Evolutionary conservation across 148 eudicot species (phyloP).

Genomic region (Camellia sinensis): DNA sequence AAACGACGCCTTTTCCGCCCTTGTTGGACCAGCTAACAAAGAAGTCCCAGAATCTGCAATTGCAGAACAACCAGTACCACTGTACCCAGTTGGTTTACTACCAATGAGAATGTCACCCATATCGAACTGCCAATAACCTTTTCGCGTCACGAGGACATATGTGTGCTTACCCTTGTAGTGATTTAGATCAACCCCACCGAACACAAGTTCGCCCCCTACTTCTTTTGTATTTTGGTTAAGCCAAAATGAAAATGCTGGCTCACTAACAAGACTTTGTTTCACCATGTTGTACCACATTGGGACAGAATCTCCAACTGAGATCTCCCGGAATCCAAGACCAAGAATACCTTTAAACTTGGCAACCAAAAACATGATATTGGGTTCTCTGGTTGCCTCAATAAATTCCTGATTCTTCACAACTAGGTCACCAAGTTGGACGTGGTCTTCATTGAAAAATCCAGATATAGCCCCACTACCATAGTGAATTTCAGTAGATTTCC

Average conservation of each 20-base stretch:
- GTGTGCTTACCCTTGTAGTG: slow-evolving; percentile 13
- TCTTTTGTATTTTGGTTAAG: no score
- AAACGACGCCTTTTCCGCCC: no score
- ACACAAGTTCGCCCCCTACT: slow-evolving; percentile 10
- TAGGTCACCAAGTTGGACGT: slow-evolving; percentile 56
- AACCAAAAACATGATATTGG: no score
- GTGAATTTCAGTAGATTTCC: slow-evolving; percentile 57
- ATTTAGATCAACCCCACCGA: slow-evolving; percentile 43
- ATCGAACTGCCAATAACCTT: slow-evolving; percentile 61
- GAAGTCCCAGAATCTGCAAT: no score
- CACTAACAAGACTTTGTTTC: slow-evolving; percentile 32
- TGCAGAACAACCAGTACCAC: slow-evolving; percentile 76
- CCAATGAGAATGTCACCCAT: slow-evolving; percentile 87
- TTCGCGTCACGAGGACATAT: slow-evolving; percentile 36
- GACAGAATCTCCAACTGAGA: slow-evolving; percentile 70
- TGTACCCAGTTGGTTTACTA: slow-evolving; percentile 70
- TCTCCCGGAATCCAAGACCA: slow-evolving; percentile 40
- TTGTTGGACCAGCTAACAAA: no score
- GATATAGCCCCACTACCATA: slow-evolving; percentile 71
- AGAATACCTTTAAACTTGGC: no score
- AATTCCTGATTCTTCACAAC: slow-evolving; percentile 69
- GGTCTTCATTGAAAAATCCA: slow-evolving; percentile 63
- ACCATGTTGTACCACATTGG: slow-evolving; percentile 84
- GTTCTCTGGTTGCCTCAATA: slow-evolving; percentile 36
- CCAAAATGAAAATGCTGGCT: no score